A percentile compares a stretch with the other conserved stretches of the same genome.
Evolutionary conservation across 352 stramenopile genomes (phyloP).

Genomic region (Paralagenidium karlingii): DNA sequence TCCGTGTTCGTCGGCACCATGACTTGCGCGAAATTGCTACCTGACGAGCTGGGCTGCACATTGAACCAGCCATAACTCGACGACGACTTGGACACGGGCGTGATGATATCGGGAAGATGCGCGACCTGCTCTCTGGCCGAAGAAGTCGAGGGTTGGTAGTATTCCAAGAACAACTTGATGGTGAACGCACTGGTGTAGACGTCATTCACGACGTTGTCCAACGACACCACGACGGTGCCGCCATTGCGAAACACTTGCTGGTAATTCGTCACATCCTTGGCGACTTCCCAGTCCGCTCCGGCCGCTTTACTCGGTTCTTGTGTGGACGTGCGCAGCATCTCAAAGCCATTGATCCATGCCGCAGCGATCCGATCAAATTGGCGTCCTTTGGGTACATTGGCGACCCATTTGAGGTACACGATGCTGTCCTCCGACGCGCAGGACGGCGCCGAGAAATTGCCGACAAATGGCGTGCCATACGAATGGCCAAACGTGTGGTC

Average conservation of each 20-base stretch:
- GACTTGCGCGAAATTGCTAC: constrained; percentile 26
- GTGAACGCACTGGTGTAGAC: constrained; percentile 55
- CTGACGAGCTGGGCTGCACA: constrained; percentile 25
- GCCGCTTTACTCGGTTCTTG: constrained; percentile 34
- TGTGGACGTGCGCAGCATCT: constrained; percentile 63
- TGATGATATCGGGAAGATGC: constrained; percentile 29
- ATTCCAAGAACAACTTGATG: constrained; percentile 38
- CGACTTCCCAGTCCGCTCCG: constrained; percentile 38
- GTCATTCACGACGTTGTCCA: constrained; percentile 54
- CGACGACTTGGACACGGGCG: constrained; percentile 26
- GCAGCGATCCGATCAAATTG: constrained; percentile 67
- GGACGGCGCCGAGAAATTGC: constrained; percentile 18
- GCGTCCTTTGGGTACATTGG: constrained; percentile 20
- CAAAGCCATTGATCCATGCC: constrained; percentile 56
- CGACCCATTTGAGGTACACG: constrained; percentile 41
- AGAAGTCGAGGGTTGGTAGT: constrained; percentile 21
- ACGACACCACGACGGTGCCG: constrained; percentile 34
- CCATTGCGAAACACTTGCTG: constrained; percentile 23
- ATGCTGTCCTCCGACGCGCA: constrained; percentile 32
- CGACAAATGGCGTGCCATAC: constrained; percentile 35
- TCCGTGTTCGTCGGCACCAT: constrained; percentile 41
- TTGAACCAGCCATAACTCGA: constrained; percentile 51
- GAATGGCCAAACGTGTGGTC: constrained; percentile 40
- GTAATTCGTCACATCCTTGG: constrained; percentile 60
- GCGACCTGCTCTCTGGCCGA: constrained; percentile 3